A percentile compares a stretch with the other conserved stretches of the same genome.
These are phyloP conservation scores for Ophiosphaerella korrae DNA, from an alignment of 2,329 filamentous ascomycete species.

Conservation along the genomic window DNA sequence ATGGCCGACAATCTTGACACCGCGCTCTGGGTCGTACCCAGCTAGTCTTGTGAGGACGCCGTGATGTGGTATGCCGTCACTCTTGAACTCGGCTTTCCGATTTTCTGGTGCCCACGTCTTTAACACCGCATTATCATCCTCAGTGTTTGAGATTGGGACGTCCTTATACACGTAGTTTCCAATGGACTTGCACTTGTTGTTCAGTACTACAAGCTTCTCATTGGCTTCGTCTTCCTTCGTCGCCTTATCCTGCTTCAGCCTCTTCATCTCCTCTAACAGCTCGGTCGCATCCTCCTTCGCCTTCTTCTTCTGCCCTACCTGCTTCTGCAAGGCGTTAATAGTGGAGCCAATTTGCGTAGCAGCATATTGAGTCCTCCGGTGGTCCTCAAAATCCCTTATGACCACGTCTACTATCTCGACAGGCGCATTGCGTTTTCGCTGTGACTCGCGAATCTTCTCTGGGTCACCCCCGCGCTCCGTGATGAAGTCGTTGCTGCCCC, in stretches of 20 bases:
- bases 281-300: constrained; percentile 83
- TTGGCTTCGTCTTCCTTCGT: constrained; percentile 73
- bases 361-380: constrained; percentile 77
- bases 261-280: constrained; percentile 76
- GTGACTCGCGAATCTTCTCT: constrained; percentile 88
- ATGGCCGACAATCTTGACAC: constrained; percentile 84
- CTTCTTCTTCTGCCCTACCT: constrained; percentile 92
- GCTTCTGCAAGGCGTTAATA: constrained; percentile 88
- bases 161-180: constrained; percentile 92
- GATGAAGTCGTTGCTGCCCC: constrained; percentile 57
- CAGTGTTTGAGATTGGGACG: constrained; percentile 81
- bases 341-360: constrained; percentile 80
- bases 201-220: constrained; percentile 75
- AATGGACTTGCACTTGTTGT: constrained; percentile 80
- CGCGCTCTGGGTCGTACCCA: constrained; percentile 87
- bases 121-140: constrained; percentile 82
- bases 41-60: constrained; percentile 87
- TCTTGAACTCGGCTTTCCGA: constrained; percentile 76
- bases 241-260: constrained; percentile 82
- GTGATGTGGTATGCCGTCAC: constrained; percentile 84
- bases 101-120: constrained; percentile 82
- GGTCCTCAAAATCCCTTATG: constrained; percentile 83
- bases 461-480: constrained; percentile 88
- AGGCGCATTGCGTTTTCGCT: constrained; percentile 78
- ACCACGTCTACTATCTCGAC: constrained; percentile 90